Evolutionary conservation across 1,139 yeast species (phyloP), one percentile per base, ranked within the genome.

Genomic region (Magnusiomyces starmeri): DNA sequence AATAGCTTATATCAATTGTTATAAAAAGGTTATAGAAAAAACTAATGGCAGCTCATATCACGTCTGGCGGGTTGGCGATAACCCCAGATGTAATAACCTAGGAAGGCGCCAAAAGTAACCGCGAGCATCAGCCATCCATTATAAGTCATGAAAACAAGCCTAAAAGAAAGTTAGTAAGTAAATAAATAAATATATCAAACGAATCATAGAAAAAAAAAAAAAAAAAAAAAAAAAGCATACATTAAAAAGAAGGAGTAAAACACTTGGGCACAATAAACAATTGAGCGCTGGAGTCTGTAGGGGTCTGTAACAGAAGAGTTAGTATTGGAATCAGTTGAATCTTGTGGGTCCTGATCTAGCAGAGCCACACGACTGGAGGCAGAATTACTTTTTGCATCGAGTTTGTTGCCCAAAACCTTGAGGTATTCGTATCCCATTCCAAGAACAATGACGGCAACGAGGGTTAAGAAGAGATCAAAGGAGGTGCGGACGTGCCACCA

Each of bases 91-190:
- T 75, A 79, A 60, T 81, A 75, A 1, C 95, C 95, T 25, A 80
- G 42, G 18, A 73, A 75, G 1, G 92, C 92, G 1, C 95, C 95
- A 3, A 75, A 58, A 0, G 79, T 82, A 26, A 84, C 85, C 2
- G 90, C 82, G 16, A 80, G 52, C 92, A 85, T 85, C 49, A 82
- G 75, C 88, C 89, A 85, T 4, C 92, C 88, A 64, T 85, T 85
- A 65, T 83, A 85, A 3, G 90, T 84, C 95, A 85, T 85, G 62
- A 85, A 85, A 1, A 85, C 78, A 61, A 84, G 75, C 68, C 66
- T 62, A 45, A 14, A 45, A 35, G 40, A 27, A 27, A 27, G 34
- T 27, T 27, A 27, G 34, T 27, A 14, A 35, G 6, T 35, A 20
- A 35, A 35, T 8, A 35, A 14, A n/a, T n/a, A n/a, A n/a, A n/a